Evolutionary conservation across 2,329 filamentous ascomycete species (phyloP).

Genomic region (Domatiomyces globalis): DNA sequence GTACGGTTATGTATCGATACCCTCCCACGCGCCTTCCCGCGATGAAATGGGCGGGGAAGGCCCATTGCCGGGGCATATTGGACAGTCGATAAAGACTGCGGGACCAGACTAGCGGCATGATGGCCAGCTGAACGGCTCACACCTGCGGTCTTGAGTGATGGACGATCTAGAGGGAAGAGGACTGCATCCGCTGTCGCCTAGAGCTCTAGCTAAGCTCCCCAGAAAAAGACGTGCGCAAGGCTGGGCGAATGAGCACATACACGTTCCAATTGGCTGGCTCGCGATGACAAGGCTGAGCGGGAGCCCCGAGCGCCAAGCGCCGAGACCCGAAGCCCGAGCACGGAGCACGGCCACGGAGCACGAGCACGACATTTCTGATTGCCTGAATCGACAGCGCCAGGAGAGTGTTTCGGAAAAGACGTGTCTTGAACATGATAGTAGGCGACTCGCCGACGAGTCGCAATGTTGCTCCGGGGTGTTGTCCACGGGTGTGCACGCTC

Average conservation of each 20-base stretch:
- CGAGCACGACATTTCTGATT: not conserved
- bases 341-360: too few species aligned
- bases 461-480: not conserved
- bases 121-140: not conserved
- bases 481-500: not conserved
- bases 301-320: too few species aligned
- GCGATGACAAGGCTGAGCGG: too few species aligned
- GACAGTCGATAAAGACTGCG: constrained; percentile 11
- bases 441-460: not conserved
- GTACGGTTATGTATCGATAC: constrained; percentile 30
- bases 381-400: not conserved
- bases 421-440: not conserved
- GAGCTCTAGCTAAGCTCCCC: not conserved
- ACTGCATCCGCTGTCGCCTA: not conserved
- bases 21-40: constrained; percentile 16
- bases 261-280: too few species aligned
- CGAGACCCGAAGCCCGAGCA: too few species aligned
- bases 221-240: too few species aligned
- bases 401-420: not conserved
- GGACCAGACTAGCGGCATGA: constrained; percentile 15
- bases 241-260: too few species aligned
- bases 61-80: constrained; percentile 12
- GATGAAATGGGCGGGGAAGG: constrained; percentile 15
- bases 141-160: too few species aligned
- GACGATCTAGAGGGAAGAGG: too few species aligned